These are phyloP conservation scores for Triticum turgidum DNA, from an alignment of 176 grass and related monocot species.

Conservation along the genomic window DNA sequence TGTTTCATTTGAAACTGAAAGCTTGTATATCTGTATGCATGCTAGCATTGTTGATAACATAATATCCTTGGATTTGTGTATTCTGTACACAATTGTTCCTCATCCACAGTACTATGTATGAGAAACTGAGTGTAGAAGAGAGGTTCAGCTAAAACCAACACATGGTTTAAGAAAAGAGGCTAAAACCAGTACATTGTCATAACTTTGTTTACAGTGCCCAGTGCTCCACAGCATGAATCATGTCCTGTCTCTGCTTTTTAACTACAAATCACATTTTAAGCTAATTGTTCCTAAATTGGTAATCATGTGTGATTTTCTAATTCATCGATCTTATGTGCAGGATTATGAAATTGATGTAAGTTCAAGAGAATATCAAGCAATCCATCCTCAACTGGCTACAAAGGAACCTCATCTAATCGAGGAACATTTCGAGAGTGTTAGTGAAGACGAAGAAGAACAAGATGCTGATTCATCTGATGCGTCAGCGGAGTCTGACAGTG, in stretches of 20 bases:
- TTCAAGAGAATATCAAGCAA: slow-evolving; percentile 61
- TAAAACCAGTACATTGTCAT: not conserved
- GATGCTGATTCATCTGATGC: slow-evolving; percentile 50
- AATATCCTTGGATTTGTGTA: too few relatives aligned
- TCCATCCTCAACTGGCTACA: slow-evolving; percentile 61
- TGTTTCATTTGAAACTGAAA: too few relatives aligned
- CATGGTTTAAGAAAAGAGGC: too few relatives aligned
- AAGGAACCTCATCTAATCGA: slow-evolving; percentile 56
- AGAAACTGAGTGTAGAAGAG: not conserved
- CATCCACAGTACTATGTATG: not conserved
- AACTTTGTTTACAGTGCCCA: not conserved
- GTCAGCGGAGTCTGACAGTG: slow-evolving; percentile 45
- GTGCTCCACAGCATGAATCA: not conserved
- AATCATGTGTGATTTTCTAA: slow-evolving; percentile 25
- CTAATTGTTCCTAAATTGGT: not conserved
- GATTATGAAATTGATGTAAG: slow-evolving; percentile 73
- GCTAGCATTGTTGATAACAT: too few relatives aligned
- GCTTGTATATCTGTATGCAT: too few relatives aligned
- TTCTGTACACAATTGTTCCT: too few relatives aligned
- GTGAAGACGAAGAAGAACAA: slow-evolving; percentile 54
- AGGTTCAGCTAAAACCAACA: not conserved
- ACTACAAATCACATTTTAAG: not conserved
- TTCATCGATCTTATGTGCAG: slow-evolving; percentile 34
- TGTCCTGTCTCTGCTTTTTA: not conserved
- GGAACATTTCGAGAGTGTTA: slow-evolving; percentile 76